Conservation (phyloP, 345 rosid genomes). For the Rhizophora mangle region DNA sequence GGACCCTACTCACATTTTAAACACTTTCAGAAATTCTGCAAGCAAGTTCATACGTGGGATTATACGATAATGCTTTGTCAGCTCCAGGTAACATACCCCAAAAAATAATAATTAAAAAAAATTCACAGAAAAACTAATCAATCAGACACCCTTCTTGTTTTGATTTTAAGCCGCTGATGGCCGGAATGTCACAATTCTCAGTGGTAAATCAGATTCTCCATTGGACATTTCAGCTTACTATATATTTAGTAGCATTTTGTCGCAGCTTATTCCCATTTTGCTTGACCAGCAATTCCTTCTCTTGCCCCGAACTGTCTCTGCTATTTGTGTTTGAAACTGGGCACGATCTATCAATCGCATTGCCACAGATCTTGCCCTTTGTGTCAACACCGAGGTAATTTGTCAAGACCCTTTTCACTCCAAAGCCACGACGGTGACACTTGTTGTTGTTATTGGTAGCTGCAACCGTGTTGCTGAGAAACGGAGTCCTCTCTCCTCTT, state of each 20-base stretch:
- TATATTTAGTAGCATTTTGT: constrained; percentile 41
- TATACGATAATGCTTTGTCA: no score
- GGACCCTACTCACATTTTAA: no score
- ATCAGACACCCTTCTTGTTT: no score
- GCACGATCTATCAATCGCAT: constrained; percentile 38
- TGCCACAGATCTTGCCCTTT: constrained; percentile 53
- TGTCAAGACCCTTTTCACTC: constrained; percentile 74
- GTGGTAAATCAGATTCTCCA: not conserved
- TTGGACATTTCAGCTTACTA: constrained; percentile 29
- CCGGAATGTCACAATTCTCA: no score
- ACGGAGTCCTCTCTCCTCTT: constrained; percentile 59
- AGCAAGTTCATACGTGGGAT: no score
- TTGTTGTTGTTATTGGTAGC: constrained; percentile 28
- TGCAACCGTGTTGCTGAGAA: constrained; percentile 32
- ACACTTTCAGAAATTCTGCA: no score
- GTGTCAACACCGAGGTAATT: constrained; percentile 76
- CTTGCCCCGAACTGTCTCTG: constrained; percentile 23
- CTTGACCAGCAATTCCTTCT: constrained; percentile 13
- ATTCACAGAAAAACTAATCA: no score
- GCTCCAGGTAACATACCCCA: no score
- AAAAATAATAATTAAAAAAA: no score
- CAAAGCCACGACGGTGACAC: constrained; percentile 71
- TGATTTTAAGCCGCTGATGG: no score
- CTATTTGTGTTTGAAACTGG: constrained; percentile 20
- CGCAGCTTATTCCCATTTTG: constrained; percentile 17